Percentiles rank a stretch among this genome's conserved stretches.
These are phyloP conservation scores for Bertia moriformis DNA, from an alignment of 2,329 filamentous ascomycete species.

Conservation along the genomic window DNA sequence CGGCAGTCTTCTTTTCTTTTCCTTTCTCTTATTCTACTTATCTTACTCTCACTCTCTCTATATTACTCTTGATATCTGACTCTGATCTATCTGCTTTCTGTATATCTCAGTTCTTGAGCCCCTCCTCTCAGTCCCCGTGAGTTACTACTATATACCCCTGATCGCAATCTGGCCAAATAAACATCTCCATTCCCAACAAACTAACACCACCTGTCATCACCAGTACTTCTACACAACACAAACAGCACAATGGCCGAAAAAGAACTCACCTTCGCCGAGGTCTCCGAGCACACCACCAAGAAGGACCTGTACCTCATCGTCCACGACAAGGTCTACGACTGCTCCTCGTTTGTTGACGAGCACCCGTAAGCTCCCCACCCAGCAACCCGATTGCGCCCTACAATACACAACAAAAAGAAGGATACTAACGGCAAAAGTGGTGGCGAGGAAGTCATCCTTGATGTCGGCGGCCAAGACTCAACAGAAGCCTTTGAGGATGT, in stretches of 20 bases:
- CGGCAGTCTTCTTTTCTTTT: no score
- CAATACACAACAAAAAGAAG: slow-evolving; percentile 2
- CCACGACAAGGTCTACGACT: slow-evolving; percentile 93
- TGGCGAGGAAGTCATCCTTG: slow-evolving; percentile 94
- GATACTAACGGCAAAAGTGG: slow-evolving; percentile 52
- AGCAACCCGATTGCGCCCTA: no score
- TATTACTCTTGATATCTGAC: no score
- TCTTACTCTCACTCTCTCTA: no score
- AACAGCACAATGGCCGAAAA: neutral
- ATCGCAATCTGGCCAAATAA: no score
- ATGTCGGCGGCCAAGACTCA: slow-evolving; percentile 87
- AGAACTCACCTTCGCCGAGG: slow-evolving; percentile 64
- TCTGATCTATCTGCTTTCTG: no score
- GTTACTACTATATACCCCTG: no score
- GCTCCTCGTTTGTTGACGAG: slow-evolving; percentile 83
- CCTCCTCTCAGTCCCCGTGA: no score
- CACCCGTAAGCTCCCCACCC: slow-evolving; percentile 72
- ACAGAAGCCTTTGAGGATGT: slow-evolving; percentile 99
- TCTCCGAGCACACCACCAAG: slow-evolving; percentile 78
- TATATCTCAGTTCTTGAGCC: no score
- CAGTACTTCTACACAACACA: neutral
- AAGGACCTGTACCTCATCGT: slow-evolving; percentile 86
- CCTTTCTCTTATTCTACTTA: no score
- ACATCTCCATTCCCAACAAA: no score
- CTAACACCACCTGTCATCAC: no score